phyloP scores from a whole-genome alignment of 192 early-diverging fungal species.

The Nowakowskiella sp. region DNA sequence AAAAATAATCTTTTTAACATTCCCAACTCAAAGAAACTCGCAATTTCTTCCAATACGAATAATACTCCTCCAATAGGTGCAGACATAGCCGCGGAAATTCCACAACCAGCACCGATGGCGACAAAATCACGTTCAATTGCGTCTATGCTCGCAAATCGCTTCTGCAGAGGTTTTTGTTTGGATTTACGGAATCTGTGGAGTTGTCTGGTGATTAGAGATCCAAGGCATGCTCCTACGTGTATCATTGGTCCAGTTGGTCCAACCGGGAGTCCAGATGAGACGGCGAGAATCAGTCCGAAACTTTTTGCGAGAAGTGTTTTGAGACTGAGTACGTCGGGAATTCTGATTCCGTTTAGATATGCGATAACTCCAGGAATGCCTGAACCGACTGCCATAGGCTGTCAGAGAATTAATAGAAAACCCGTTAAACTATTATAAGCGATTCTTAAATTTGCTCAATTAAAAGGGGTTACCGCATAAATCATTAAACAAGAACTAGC shows the following conservation, averaged over 20 bases:
- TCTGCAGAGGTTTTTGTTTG: background rate
- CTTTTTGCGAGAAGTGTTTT: conserved; percentile 4
- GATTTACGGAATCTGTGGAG: background rate
- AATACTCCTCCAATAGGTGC: conserved; percentile 6
- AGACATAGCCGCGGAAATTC: background rate
- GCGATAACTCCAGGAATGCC: conserved; percentile 7
- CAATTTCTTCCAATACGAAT: conserved; percentile 1
- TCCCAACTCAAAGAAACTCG: background rate
- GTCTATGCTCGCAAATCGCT: background rate
- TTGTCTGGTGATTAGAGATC: background rate
- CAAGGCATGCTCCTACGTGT: conserved; percentile 1
- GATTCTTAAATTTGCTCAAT: background rate
- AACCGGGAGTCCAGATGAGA: conserved; percentile 2
- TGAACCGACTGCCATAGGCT: background rate
- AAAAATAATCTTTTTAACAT: conserved; percentile 1
- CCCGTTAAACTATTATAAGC: no score
- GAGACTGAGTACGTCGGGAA: background rate
- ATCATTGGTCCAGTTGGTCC: conserved; percentile 6
- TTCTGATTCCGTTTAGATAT: conserved; percentile 7
- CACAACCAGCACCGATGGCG: conserved; percentile 2
- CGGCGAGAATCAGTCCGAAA: conserved; percentile 3
- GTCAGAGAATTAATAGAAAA: background rate
- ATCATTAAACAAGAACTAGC: background rate
- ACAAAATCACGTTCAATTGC: conserved; percentile 1
- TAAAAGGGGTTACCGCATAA: background rate